Conservation (phyloP, 1,284 basidiomycete species). For the Fomitopsis schrenkii region DNA sequence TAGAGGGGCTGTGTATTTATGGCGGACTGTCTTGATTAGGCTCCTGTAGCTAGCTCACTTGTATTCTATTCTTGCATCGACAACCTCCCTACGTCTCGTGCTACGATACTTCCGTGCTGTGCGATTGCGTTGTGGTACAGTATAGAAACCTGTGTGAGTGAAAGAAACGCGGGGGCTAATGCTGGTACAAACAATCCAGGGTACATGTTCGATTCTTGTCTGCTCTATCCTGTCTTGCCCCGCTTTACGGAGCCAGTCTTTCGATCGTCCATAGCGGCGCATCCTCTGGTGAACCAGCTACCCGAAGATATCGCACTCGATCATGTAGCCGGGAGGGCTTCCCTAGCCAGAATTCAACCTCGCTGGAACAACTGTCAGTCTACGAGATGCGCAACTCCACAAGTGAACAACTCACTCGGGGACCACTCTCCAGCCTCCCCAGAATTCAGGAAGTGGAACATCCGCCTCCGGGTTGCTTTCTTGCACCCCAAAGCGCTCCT, state of each 20-base stretch:
- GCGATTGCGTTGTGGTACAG: not conserved
- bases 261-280: slow-evolving; percentile 67
- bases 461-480: slow-evolving; percentile 38
- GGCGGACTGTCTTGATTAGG: not conserved
- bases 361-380: slow-evolving; percentile 32
- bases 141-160: not conserved
- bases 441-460: slow-evolving; percentile 85
- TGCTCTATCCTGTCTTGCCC: not conserved
- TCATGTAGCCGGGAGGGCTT: slow-evolving; percentile 89
- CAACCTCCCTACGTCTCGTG: too few relatives aligned
- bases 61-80: not conserved
- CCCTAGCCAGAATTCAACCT: slow-evolving; percentile 92
- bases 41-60: not conserved
- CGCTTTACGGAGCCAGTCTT: slow-evolving; percentile 62
- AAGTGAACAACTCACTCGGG: slow-evolving; percentile 61
- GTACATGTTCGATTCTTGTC: not conserved
- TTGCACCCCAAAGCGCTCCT: slow-evolving; percentile 55
- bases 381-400: not conserved
- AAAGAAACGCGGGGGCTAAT: not conserved
- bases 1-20: slow-evolving; percentile 7
- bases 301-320: slow-evolving; percentile 75
- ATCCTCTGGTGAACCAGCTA: slow-evolving; percentile 46
- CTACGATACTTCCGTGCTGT: not conserved
- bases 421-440: slow-evolving; percentile 95
- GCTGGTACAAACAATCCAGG: not conserved